Conservation (phyloP, 73 alveolate genomes). For the Breviolum minutum region DNA sequence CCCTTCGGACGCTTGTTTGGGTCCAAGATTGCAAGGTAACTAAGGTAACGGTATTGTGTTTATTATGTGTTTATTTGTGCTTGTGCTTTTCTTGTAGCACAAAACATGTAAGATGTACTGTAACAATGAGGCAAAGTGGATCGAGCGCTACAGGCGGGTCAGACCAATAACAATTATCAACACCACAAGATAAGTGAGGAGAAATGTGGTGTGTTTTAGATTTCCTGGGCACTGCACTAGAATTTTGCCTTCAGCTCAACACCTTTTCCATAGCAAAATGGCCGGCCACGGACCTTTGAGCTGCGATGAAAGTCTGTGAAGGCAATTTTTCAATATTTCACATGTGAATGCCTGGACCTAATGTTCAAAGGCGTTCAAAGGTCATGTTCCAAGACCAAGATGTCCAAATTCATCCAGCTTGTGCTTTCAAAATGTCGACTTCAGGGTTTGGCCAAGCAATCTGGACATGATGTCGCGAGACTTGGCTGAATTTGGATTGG, state of each 20-base stretch:
- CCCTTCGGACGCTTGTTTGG: slow-evolving; percentile 72
- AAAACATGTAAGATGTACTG: background rate
- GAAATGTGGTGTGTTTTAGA: too few species aligned
- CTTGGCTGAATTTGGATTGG: background rate
- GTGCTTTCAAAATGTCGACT: too few species aligned
- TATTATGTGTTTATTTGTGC: background rate
- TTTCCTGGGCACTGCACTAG: too few species aligned
- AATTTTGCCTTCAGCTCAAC: too few species aligned
- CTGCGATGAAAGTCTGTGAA: background rate
- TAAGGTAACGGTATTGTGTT: background rate
- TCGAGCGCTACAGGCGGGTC: slow-evolving; percentile 78
- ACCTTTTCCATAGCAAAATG: too few species aligned
- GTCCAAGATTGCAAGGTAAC: background rate
- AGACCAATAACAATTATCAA: background rate
- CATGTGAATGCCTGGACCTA: background rate
- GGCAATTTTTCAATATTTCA: background rate
- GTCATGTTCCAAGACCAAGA: too few species aligned
- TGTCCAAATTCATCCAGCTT: too few species aligned
- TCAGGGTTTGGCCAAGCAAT: slow-evolving; percentile 82
- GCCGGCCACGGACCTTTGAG: background rate
- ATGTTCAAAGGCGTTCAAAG: too few species aligned
- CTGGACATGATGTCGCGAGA: slow-evolving; percentile 30
- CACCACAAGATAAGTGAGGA: too few species aligned
- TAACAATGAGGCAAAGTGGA: slow-evolving; percentile 58
- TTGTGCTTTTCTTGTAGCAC: background rate